Evolutionary conservation across 2,329 filamentous ascomycete species (phyloP).

Genomic region (Xylariales sp.): DNA sequence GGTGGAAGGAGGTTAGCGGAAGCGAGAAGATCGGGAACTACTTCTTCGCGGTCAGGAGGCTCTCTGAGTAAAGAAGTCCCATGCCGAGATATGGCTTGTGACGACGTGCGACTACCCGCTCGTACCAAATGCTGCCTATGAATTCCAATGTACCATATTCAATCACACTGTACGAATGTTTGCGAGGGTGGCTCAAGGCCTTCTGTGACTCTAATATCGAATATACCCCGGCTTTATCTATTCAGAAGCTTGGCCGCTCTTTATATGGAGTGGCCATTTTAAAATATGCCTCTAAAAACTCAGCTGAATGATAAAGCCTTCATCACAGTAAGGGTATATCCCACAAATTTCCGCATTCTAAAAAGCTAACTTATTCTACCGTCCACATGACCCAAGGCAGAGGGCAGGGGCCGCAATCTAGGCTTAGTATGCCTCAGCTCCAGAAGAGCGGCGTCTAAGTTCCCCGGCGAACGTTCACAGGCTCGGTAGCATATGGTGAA

Average conservation of each 20-base stretch:
- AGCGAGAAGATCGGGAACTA: conserved; percentile 94
- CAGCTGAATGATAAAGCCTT: not conserved
- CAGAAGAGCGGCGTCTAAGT: not conserved
- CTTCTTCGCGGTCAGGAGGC: conserved; percentile 79
- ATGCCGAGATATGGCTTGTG: not conserved
- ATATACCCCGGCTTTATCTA: conserved; percentile 22
- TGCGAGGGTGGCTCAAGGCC: not conserved
- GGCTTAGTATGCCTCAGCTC: not conserved
- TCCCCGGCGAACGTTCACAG: not conserved
- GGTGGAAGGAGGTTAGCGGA: conserved; percentile 85
- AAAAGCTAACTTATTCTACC: not conserved
- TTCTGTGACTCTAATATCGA: conserved; percentile 4
- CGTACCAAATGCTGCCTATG: not conserved
- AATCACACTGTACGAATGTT: conserved; percentile 23
- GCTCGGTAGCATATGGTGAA: not conserved
- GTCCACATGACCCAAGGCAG: not conserved
- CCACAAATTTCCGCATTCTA: not conserved
- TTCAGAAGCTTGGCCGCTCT: not conserved
- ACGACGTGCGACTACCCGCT: not conserved
- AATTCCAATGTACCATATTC: conserved; percentile 7
- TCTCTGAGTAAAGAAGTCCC: conserved; percentile 24
- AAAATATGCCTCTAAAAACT: not conserved
- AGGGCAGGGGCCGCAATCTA: not conserved
- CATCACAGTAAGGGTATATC: not conserved
- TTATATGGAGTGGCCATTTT: not conserved